Evolutionary conservation across 78 protist species (phyloP).

Genomic region (Creolimax fragrantissima): DNA sequence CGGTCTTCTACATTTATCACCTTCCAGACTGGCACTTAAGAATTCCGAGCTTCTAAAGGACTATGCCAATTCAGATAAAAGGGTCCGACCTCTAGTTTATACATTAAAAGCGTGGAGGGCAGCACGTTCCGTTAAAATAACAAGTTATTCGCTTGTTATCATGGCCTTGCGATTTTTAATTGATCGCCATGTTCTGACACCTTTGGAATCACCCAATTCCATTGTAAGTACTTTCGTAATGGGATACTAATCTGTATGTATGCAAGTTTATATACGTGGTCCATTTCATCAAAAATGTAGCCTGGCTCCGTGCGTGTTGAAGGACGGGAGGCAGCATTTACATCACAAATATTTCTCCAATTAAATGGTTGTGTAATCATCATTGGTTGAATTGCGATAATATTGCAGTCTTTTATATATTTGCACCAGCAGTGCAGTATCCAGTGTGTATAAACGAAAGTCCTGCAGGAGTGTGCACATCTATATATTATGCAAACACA

Average conservation of each 20-base stretch:
- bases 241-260: background rate
- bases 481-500: background rate
- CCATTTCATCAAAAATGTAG: background rate
- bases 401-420: no score
- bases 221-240: background rate
- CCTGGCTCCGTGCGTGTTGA: background rate
- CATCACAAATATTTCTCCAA: background rate
- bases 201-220: background rate
- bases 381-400: no score
- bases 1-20: no score
- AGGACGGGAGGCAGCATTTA: background rate
- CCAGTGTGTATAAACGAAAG: no score
- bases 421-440: no score
- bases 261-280: background rate
- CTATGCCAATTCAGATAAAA: background rate
- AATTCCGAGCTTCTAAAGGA: background rate
- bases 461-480: no score
- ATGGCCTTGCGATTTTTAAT: background rate
- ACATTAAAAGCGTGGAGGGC: background rate
- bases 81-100: background rate
- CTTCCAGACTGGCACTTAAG: background rate
- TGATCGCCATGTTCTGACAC: background rate
- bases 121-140: background rate
- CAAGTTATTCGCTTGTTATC: background rate
- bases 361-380: no score